Evolutionary conservation across 208 protist species (phyloP).

Genomic region (Herpetomonas muscarum): DNA sequence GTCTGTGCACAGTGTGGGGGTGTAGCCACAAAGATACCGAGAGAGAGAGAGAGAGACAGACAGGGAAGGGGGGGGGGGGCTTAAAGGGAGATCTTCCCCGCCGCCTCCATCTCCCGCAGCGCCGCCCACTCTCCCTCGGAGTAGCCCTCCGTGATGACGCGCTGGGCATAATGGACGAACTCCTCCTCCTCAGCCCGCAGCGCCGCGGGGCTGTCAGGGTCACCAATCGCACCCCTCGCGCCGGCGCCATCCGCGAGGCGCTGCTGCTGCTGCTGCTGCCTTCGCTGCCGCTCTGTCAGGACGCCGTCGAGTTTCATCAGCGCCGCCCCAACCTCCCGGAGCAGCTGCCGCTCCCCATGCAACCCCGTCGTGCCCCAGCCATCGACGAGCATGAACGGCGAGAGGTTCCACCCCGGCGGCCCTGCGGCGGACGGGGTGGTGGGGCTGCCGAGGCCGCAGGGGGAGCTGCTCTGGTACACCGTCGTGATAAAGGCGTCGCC

Average conservation of each 20-base stretch:
- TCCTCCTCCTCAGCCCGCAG: slow-evolving; percentile 13
- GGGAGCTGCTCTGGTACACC: slow-evolving; percentile 10
- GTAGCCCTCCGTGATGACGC: slow-evolving; percentile 51
- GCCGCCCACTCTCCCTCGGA: slow-evolving; percentile 49
- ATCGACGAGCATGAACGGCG: neutral
- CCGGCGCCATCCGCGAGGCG: neutral
- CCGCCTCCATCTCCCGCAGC: slow-evolving; percentile 24
- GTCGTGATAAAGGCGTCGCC: slow-evolving; percentile 33
- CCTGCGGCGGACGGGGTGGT: neutral
- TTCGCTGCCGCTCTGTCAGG: neutral
- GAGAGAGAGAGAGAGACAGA: slow-evolving; percentile 10
- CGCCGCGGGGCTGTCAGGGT: slow-evolving; percentile 2
- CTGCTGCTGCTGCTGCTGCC: slow-evolving; percentile 2
- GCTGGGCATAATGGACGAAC: slow-evolving; percentile 23
- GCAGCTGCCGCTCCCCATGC: slow-evolving; percentile 12
- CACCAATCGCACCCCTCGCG: neutral
- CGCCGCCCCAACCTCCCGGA: slow-evolving; percentile 28
- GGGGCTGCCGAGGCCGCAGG: neutral
- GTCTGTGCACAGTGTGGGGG: too few relatives aligned
- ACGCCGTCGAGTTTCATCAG: slow-evolving; percentile 13
- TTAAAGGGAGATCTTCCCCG: slow-evolving; percentile 3
- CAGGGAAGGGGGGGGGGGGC: slow-evolving; percentile 1
- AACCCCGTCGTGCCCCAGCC: neutral
- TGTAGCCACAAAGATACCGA: too few relatives aligned
- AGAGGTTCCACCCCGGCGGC: neutral